Conservation (phyloP, 371 early-diverging fungal species). For the Coemansia sp. region DNA sequence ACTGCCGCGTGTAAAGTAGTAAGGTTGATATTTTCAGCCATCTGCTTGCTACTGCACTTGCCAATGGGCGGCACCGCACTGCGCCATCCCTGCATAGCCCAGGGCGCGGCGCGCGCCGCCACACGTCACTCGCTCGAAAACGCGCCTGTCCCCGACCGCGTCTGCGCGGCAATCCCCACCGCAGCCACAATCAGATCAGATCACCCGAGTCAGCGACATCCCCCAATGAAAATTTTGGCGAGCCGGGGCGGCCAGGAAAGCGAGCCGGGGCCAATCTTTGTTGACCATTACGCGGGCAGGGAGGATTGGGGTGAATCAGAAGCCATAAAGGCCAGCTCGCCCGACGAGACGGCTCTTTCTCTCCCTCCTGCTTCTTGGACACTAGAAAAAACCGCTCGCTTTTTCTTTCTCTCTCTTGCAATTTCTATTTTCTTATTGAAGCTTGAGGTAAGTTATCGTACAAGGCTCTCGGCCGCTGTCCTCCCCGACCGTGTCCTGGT, state of each 20-base stretch:
- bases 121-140: too few species aligned
- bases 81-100: too few species aligned
- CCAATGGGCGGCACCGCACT: not conserved
- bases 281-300: not conserved
- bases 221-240: slow-evolving; percentile 23
- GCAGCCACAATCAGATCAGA: slow-evolving; percentile 3
- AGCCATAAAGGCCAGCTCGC: slow-evolving; percentile 8
- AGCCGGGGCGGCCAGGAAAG: not conserved
- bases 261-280: not conserved
- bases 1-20: not conserved
- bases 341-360: not conserved
- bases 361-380: slow-evolving; percentile 7
- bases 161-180: not conserved
- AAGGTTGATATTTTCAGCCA: not conserved
- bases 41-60: not conserved
- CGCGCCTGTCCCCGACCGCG: too few species aligned
- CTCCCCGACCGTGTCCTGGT: too few species aligned
- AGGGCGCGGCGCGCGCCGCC: too few species aligned
- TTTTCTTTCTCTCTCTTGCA: slow-evolving; percentile 4
- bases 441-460: slow-evolving; percentile 1
- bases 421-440: slow-evolving; percentile 13
- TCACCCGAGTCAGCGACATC: slow-evolving; percentile 12
- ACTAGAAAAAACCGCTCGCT: slow-evolving; percentile 9
- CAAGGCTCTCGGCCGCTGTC: too few species aligned
- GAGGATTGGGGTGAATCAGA: slow-evolving; percentile 12